Base-by-base conservation (phyloP, 495 filamentous ascomycete genomes). In the Penicillium daleae region DNA sequence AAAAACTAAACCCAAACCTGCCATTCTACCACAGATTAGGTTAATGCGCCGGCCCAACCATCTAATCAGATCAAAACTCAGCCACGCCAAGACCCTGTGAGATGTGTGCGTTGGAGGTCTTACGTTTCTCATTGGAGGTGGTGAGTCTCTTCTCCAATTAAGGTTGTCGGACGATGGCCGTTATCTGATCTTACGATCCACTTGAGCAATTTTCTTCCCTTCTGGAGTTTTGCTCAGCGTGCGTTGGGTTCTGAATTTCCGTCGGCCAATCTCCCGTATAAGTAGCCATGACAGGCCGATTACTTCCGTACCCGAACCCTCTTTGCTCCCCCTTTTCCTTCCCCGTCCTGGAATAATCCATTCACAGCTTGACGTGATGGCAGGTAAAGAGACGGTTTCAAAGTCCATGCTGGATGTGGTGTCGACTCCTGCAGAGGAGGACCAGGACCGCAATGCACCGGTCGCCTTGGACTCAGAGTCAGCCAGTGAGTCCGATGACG, bases 361-460 rank as follows among this genome's bases (percentile, higher is more conserved):
- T 6, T 6, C 46, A 21, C 19, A 21, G 8, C 3, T n/a, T 4
- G 6, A 50, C 12, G 24, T 29, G 24, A 71, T 71, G 68, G 57
- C 59, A 29, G n/a, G 24, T 6, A 60, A 64, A 9, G 49, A 61
- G 15, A 44, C 26, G 27, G 33, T 44, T n/a, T 44, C 65, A 15
- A 71, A 64, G 49, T 62, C 66, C 0, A 61, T 52, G 21, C 5
- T 59, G 39, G 60, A 64, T 17, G 60, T 61, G 42, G 62, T 58
- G 3, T 58, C 58, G 3, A 54, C 61, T 21, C 29, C 66, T 51
- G 44, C 10, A 9, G 15, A 13, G 21, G 17, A 50, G 21, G 42
- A n/a, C n/a, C n/a, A 24, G 8, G 35, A 59, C 10, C 44, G 37
- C 1, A 9, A 37, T 24, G 6, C 2, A 21, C 3, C 29, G 6